A percentile compares a stretch with the other conserved stretches of the same genome.
phyloP scores from a whole-genome alignment of 352 stramenopile species.

The Globisporangium carolinianum region DNA sequence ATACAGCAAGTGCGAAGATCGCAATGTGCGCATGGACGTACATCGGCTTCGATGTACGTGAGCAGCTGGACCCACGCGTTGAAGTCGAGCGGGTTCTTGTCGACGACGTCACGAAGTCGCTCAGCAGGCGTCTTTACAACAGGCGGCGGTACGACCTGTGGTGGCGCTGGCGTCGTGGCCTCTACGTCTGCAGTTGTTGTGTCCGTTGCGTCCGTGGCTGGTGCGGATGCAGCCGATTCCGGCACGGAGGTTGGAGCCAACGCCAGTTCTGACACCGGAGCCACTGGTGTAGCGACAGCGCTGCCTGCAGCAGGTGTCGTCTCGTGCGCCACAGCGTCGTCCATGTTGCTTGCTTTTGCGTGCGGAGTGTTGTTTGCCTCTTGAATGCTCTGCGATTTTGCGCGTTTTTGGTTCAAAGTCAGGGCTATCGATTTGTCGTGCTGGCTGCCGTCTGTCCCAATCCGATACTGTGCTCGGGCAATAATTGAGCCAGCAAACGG shows the following conservation, averaged over 20 bases:
- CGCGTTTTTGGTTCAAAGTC: no score
- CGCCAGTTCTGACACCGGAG: background rate
- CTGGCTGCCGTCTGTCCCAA: no score
- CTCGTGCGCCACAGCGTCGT: constrained; percentile 4
- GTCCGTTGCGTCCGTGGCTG: background rate
- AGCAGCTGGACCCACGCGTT: constrained; percentile 74
- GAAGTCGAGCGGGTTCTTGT: constrained; percentile 73
- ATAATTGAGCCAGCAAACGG: no score
- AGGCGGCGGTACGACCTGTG: constrained; percentile 19
- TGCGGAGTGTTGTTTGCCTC: no score
- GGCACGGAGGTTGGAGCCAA: background rate
- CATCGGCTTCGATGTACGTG: constrained; percentile 61
- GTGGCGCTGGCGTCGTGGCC: background rate
- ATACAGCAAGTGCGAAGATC: background rate
- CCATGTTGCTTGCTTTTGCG: no score
- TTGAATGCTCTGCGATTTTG: no score
- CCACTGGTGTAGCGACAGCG: background rate
- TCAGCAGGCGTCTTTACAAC: constrained; percentile 42
- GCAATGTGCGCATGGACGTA: constrained; percentile 8
- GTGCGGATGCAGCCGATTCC: background rate
- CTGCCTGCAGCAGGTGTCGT: constrained; percentile 3
- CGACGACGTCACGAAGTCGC: constrained; percentile 38
- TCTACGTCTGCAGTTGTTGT: constrained; percentile 1
- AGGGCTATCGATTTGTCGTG: no score
- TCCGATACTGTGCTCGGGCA: no score